A percentile compares a stretch with the other conserved stretches of the same genome.
These are phyloP conservation scores for Nasturtium officinale DNA, from an alignment of 345 rosid species.

Conservation along the genomic window DNA sequence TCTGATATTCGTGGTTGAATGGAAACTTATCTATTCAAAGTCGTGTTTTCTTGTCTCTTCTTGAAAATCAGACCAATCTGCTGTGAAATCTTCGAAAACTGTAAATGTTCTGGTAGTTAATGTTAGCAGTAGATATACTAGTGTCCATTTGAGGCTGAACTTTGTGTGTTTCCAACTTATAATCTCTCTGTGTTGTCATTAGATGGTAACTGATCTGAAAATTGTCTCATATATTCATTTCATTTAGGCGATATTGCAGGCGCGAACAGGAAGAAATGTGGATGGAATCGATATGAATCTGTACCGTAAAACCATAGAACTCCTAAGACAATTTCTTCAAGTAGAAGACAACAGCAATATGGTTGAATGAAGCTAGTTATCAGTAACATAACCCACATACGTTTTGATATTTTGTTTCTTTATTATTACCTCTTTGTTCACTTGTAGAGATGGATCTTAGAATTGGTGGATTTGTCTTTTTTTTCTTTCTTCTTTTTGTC, in stretches of 20 bases:
- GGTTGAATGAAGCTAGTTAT: slow-evolving; percentile 4
- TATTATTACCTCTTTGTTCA: not conserved
- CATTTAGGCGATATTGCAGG: slow-evolving; percentile 67
- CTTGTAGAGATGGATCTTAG: not conserved
- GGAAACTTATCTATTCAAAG: too few species aligned
- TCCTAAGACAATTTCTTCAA: slow-evolving; percentile 59
- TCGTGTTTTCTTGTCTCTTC: not conserved
- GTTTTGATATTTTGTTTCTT: not conserved
- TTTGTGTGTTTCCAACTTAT: not conserved
- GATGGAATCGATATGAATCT: slow-evolving; percentile 82
- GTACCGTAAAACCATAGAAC: slow-evolving; percentile 62
- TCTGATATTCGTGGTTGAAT: not conserved
- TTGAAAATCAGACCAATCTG: not conserved
- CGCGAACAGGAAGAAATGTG: slow-evolving; percentile 79
- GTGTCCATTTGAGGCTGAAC: not conserved
- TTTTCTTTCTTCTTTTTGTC: too few species aligned
- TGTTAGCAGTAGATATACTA: not conserved
- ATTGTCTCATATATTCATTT: slow-evolving; percentile 4
- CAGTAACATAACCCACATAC: too few species aligned
- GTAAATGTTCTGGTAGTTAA: not conserved
- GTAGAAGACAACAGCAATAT: slow-evolving; percentile 25
- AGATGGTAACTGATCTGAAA: not conserved
- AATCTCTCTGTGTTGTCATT: not conserved
- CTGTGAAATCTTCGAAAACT: not conserved
- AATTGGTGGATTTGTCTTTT: slow-evolving; percentile 2